A percentile compares a stretch with the other conserved stretches of the same genome.
Conservation (phyloP, 768 basidiomycete genomes). For the Tremella mesenterica region DNA sequence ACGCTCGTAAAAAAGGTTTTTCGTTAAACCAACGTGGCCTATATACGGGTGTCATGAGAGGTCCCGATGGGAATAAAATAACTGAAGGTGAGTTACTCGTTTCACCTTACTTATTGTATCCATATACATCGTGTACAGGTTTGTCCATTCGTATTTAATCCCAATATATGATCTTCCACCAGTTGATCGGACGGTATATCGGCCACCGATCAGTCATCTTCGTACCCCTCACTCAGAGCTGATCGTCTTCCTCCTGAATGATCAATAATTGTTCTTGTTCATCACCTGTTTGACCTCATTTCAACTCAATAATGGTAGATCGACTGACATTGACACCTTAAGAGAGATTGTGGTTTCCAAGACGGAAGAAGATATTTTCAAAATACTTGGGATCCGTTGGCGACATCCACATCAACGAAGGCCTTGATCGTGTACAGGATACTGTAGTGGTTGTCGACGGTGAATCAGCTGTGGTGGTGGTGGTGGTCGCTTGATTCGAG, state of each 20-base stretch:
- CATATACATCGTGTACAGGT: no score
- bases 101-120: neutral
- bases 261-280: no score
- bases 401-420: conserved; percentile 34
- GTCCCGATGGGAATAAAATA: conserved; percentile 57
- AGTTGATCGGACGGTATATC: no score
- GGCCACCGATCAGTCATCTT: no score
- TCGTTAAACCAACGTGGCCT: conserved; percentile 82
- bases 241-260: no score
- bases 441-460: neutral
- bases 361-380: conserved; percentile 80
- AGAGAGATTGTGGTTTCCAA: conserved; percentile 67
- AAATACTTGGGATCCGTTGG: conserved; percentile 52
- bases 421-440: conserved; percentile 13
- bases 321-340: no score
- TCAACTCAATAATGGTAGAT: no score
- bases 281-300: neutral
- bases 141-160: no score
- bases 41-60: conserved; percentile 62
- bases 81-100: conserved; percentile 52
- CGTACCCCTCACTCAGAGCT: no score
- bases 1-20: conserved; percentile 70
- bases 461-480: no score
- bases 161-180: no score
- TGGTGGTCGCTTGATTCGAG: no score